Conservation (phyloP, 371 early-diverging fungal genomes). For the Blastocladiella emersonii region DNA sequence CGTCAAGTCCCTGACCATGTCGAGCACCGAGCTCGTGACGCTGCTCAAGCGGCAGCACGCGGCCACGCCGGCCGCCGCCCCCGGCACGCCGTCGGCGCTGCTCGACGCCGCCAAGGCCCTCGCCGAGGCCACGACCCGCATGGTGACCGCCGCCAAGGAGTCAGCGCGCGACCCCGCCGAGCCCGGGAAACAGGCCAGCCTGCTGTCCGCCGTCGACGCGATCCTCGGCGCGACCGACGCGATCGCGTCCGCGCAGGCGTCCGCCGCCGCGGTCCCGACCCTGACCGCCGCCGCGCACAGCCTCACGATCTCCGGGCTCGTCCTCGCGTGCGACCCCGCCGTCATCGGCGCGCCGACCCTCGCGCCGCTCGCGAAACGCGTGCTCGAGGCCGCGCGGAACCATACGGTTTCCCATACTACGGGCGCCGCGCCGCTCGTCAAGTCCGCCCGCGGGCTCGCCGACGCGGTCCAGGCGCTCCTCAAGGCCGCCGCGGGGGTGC, state of each 20-base stretch:
- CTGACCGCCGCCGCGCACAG: slow-evolving; percentile 22
- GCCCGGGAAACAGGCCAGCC: slow-evolving; percentile 11
- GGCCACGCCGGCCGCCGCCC: slow-evolving; percentile 12
- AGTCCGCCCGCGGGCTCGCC: not conserved
- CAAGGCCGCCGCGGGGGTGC: not conserved
- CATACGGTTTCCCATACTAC: too few species aligned
- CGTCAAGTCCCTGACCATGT: slow-evolving; percentile 26
- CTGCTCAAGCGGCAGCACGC: slow-evolving; percentile 18
- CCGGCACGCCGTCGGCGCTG: slow-evolving; percentile 10
- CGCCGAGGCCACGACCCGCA: slow-evolving; percentile 26
- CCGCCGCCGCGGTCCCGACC: slow-evolving; percentile 8
- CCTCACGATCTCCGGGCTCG: slow-evolving; percentile 18
- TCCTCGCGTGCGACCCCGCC: slow-evolving; percentile 21
- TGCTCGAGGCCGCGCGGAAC: slow-evolving; percentile 22
- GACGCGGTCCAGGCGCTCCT: not conserved
- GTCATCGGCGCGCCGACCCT: slow-evolving; percentile 23
- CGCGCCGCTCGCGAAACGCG: slow-evolving; percentile 27
- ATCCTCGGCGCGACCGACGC: slow-evolving; percentile 11
- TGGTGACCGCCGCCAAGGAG: slow-evolving; percentile 31
- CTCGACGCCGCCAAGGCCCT: slow-evolving; percentile 17
- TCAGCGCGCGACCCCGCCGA: slow-evolving; percentile 18
- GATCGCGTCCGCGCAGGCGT: not conserved
- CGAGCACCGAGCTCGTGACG: slow-evolving; percentile 24
- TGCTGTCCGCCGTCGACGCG: slow-evolving; percentile 15
- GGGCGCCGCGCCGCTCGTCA: not conserved